A percentile compares a stretch with the other conserved stretches of the same genome.
Evolutionary conservation across 768 basidiomycete genomes (phyloP).

Genomic region (Tubosaeta brunneosetosa): DNA sequence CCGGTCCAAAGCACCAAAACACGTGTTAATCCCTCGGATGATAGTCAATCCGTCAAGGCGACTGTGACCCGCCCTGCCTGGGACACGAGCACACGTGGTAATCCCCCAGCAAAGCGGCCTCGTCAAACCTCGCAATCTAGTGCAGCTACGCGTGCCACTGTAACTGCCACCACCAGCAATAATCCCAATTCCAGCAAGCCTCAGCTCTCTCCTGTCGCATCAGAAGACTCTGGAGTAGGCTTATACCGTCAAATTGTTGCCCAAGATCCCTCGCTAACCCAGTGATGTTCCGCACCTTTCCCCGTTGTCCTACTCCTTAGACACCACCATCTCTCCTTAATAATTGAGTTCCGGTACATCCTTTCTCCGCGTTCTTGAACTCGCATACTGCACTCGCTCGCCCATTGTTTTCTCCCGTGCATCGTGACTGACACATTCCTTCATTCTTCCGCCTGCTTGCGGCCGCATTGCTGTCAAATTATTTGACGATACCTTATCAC

Average conservation of each 20-base stretch:
- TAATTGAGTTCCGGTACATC: constrained; percentile 18
- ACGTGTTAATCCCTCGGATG: constrained; percentile 53
- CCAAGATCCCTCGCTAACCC: constrained; percentile 65
- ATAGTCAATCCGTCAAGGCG: constrained; percentile 60
- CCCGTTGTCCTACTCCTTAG: constrained; percentile 13
- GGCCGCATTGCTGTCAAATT: constrained; percentile 18
- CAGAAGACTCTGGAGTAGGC: constrained; percentile 73
- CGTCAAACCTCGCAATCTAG: constrained; percentile 74
- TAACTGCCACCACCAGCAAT: constrained; percentile 26
- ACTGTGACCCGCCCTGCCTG: constrained; percentile 74
- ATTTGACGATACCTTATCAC: constrained; percentile 34
- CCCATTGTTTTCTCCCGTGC: constrained; percentile 20
- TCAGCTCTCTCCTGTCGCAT: constrained; percentile 65
- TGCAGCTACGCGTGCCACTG: constrained; percentile 43
- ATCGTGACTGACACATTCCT: constrained; percentile 31
- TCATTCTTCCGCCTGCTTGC: constrained; percentile 18
- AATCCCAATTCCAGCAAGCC: constrained; percentile 27
- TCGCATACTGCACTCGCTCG: constrained; percentile 26
- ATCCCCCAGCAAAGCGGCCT: constrained; percentile 48
- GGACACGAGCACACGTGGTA: constrained; percentile 55
- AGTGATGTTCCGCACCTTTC: constrained; percentile 17
- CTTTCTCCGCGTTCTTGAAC: constrained; percentile 22
- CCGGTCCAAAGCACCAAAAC: constrained; percentile 39
- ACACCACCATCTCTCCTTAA: constrained; percentile 17
- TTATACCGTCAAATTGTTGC: constrained; percentile 79